Evolutionary conservation across 2,329 filamentous ascomycete genomes (phyloP).

Genomic region (Intubia oerlemansii): DNA sequence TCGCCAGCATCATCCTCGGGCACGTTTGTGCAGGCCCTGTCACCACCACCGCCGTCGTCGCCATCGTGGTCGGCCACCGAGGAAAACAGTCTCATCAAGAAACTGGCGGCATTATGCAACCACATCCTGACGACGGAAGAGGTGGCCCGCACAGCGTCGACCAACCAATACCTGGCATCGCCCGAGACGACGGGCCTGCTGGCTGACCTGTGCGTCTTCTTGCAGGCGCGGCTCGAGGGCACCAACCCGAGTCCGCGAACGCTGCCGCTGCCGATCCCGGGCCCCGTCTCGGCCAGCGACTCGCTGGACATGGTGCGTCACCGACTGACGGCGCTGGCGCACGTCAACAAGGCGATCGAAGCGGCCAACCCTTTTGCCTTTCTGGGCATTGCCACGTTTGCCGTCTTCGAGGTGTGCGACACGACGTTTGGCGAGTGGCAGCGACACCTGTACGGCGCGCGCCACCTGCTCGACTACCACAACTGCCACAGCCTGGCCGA

Average conservation of each 20-base stretch:
- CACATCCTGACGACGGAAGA: constrained; percentile 5
- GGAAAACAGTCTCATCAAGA: constrained; percentile 7
- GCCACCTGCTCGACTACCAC: constrained; percentile 18
- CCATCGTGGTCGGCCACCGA: constrained; percentile 5
- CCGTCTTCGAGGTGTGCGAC: constrained; percentile 21
- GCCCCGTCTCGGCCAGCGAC: too few relatives aligned
- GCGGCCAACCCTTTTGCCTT: constrained; percentile 19
- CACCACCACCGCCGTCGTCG: too few relatives aligned
- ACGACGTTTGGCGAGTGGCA: constrained; percentile 18
- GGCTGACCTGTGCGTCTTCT: constrained; percentile 6
- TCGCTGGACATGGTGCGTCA: constrained; percentile 7
- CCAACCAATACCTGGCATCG: constrained; percentile 3
- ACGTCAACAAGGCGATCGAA: constrained; percentile 17
- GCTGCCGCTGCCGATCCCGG: background rate
- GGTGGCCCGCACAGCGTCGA: background rate
- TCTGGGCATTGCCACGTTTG: constrained; percentile 21
- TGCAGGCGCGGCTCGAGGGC: constrained; percentile 7
- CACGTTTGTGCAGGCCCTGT: too few relatives aligned
- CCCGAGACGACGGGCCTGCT: constrained; percentile 5
- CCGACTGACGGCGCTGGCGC: constrained; percentile 14
- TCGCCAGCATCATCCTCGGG: constrained; percentile 1
- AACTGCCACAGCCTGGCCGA: constrained; percentile 13
- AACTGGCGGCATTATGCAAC: constrained; percentile 7
- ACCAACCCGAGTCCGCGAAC: constrained; percentile 1
- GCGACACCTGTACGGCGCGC: constrained; percentile 18